phyloP scores from a whole-genome alignment of 2,329 filamentous ascomycete genomes.

The Immersiporthe knoxdaviesiana region DNA sequence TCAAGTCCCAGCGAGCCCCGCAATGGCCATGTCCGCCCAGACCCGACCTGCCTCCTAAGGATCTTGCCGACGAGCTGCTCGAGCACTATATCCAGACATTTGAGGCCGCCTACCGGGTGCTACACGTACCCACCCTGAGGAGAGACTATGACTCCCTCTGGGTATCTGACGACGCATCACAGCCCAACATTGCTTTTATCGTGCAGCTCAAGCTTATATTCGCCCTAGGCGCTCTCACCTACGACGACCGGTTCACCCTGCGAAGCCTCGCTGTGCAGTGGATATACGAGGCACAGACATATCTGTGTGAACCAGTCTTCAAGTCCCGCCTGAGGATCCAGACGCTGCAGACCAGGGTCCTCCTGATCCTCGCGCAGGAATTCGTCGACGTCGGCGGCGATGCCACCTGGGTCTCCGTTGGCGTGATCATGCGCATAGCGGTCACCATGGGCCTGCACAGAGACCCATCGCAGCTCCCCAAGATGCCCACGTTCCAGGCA shows the following conservation, averaged over 20 bases:
- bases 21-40: constrained; percentile 40
- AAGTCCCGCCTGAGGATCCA: constrained; percentile 54
- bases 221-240: constrained; percentile 53
- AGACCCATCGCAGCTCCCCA: constrained; percentile 54
- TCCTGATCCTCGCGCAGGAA: constrained; percentile 54
- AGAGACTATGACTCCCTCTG: constrained; percentile 57
- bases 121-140: constrained; percentile 61
- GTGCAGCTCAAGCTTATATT: constrained; percentile 59
- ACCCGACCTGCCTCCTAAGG: constrained; percentile 46
- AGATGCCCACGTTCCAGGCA: constrained; percentile 50
- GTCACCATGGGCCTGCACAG: constrained; percentile 60
- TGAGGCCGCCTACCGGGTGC: constrained; percentile 59
- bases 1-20: constrained; percentile 46
- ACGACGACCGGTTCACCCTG: constrained; percentile 50
- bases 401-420: constrained; percentile 55
- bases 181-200: constrained; percentile 48
- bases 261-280: constrained; percentile 50
- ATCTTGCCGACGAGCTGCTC: constrained; percentile 54
- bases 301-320: constrained; percentile 50
- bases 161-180: constrained; percentile 41
- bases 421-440: constrained; percentile 50
- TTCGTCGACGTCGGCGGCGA: constrained; percentile 53
- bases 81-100: constrained; percentile 58
- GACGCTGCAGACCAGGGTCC: constrained; percentile 55
- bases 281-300: constrained; percentile 57